Evolutionary conservation across 2,329 filamentous ascomycete species (phyloP), one percentile per base, ranked within the genome.

Genomic region (Sclerotinia sclerotiorum): DNA sequence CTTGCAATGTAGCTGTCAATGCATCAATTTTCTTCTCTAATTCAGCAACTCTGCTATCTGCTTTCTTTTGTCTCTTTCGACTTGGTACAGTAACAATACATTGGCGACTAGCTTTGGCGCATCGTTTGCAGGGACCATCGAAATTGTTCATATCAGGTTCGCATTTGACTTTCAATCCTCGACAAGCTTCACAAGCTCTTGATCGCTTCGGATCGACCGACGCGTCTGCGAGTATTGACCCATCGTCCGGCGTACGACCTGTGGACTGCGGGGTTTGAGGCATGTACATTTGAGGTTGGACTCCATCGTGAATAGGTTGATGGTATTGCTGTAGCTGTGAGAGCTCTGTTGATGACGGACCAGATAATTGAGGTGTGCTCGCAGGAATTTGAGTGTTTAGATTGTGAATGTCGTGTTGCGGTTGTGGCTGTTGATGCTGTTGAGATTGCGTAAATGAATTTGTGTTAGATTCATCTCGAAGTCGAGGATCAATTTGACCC

Each of bases 11-110:
- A 27, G 78, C 77, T 42, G 79, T 77, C 76, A 82, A 78, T 0
- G 78, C 77, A 65, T 79, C 75, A 70, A 82, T 80, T 70, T 81
- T 80, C 70, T 78, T 78, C 74, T 82, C 81, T 61, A 82, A 73
- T 70, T 82, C 80, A 49, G 80, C 79, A 5, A 82, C 80, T 35
- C 81, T 72, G 49, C 79, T 81, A 63, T 82, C 81, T 10, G 81
- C 81, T 70, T 81, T 78, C 73, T 82, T 81, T 62, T 81, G 78
- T 68, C 80, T 78, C 72, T 81, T 81, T 27, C 80, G 77, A 75
- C 78, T 80, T 24, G 80, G 74, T 6, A 76, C 76, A 51, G 79
- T 80, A 65, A 80, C 78, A 29, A 81, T 72, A 62, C 81, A 82
- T 62, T 76, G 73, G 15, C 79, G 74, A 49, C 78, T 78, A 7